Percentiles rank a stretch among this genome's conserved stretches.
These are phyloP conservation scores for Sphenostylis stenocarpa DNA, from an alignment of 306 rosid species.

Conservation along the genomic window DNA sequence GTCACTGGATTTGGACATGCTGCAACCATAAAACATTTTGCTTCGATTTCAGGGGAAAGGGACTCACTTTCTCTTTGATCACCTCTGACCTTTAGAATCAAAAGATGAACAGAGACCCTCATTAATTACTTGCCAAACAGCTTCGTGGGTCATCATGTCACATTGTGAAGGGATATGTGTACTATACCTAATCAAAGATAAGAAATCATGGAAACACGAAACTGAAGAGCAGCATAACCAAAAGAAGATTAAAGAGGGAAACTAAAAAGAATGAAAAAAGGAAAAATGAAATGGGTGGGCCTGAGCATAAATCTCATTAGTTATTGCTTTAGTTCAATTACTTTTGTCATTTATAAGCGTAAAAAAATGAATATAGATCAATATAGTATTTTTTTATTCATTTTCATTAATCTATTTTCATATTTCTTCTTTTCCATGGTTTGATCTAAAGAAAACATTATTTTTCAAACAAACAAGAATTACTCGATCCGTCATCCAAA, in stretches of 20 bases:
- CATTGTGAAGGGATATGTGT: neutral
- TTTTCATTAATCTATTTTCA: too few species aligned
- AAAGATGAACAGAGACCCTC: slow-evolving; percentile 33
- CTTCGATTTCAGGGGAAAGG: slow-evolving; percentile 62
- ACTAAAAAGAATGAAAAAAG: neutral
- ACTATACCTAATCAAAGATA: slow-evolving; percentile 5
- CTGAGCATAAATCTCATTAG: slow-evolving; percentile 35
- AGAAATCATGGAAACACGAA: neutral
- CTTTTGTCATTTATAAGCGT: neutral
- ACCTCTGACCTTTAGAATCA: slow-evolving; percentile 17
- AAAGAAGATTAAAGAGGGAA: neutral
- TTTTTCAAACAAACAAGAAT: neutral
- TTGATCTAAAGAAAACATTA: too few species aligned
- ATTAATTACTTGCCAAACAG: slow-evolving; percentile 22
- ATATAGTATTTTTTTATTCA: too few species aligned
- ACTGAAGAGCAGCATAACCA: neutral
- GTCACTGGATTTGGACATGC: slow-evolving; percentile 51
- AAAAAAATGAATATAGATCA: too few species aligned
- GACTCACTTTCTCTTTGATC: slow-evolving; percentile 27
- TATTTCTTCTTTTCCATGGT: too few species aligned
- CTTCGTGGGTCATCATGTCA: slow-evolving; percentile 34
- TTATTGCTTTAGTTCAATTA: neutral
- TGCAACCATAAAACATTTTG: slow-evolving; percentile 45
- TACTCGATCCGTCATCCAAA: slow-evolving; percentile 22
- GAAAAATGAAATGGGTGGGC: neutral